These are phyloP conservation scores for Deinandra increscens DNA, from an alignment of 129 eudicot species.

Conservation along the genomic window DNA sequence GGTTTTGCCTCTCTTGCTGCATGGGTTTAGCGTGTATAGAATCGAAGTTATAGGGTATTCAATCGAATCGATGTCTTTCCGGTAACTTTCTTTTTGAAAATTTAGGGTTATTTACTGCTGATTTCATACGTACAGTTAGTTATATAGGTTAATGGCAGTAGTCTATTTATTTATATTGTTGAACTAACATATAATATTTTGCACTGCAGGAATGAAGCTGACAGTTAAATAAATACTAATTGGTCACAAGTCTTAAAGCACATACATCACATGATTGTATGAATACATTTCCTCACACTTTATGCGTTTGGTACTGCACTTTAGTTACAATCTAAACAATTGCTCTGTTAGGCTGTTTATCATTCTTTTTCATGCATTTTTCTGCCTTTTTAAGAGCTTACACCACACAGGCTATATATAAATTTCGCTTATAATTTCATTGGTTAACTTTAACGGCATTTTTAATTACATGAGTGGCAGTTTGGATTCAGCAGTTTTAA, in stretches of 20 bases:
- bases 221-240: too few species aligned
- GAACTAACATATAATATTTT: neutral
- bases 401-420: too few species aligned
- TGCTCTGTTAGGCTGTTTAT: neutral
- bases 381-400: neutral
- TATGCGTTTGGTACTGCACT: neutral
- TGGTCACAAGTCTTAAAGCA: neutral
- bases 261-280: neutral
- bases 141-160: neutral
- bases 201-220: neutral
- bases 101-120: neutral
- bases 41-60: too few species aligned
- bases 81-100: too few species aligned
- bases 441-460: too few species aligned
- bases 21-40: too few species aligned
- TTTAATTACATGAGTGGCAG: too few species aligned
- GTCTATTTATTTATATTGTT: neutral
- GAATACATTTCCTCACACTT: neutral
- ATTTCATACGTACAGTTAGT: neutral
- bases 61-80: too few species aligned
- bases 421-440: too few species aligned
- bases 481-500: too few species aligned
- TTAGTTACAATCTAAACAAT: neutral
- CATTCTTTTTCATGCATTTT: neutral
- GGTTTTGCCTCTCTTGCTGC: too few species aligned